phyloP scores from a whole-genome alignment of 768 basidiomycete species.

The Xerocomellus chrysenteron region DNA sequence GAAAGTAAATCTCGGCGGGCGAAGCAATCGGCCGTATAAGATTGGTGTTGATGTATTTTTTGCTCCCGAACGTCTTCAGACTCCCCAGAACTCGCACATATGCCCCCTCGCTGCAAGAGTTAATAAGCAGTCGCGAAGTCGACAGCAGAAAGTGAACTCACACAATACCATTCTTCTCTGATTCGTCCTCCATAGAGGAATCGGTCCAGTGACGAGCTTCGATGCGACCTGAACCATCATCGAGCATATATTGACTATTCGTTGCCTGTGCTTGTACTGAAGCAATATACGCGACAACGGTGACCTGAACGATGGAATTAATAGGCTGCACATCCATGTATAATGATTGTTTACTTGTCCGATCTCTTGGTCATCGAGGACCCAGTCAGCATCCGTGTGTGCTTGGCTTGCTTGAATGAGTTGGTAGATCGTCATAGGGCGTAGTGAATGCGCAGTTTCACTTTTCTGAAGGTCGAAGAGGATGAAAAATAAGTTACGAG shows the following conservation, averaged over 20 bases:
- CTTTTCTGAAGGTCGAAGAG: conserved; percentile 29
- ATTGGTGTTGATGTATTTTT: conserved; percentile 77
- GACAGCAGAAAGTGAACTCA: conserved; percentile 26
- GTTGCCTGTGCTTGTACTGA: conserved; percentile 71
- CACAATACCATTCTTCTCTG: conserved; percentile 47
- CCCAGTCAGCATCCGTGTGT: conserved; percentile 88
- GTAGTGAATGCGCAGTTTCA: conserved; percentile 46
- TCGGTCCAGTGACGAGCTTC: conserved; percentile 87
- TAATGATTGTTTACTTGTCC: conserved; percentile 57
- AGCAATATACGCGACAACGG: conserved; percentile 71
- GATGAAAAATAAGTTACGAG: neutral
- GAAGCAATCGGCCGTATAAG: conserved; percentile 70
- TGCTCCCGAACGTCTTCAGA: conserved; percentile 79
- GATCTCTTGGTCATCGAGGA: conserved; percentile 74
- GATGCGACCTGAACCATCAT: conserved; percentile 82
- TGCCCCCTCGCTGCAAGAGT: conserved; percentile 55
- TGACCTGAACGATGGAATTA: conserved; percentile 46
- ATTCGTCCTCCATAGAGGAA: conserved; percentile 54
- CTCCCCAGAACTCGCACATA: conserved; percentile 82
- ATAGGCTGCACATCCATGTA: neutral
- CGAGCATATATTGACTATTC: conserved; percentile 74
- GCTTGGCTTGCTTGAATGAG: conserved; percentile 74
- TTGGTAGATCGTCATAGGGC: conserved; percentile 80
- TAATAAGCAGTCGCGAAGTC: neutral
- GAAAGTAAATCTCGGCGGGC: conserved; percentile 77